Conservation (phyloP, 306 rosid genomes). For the Malus domestica region DNA sequence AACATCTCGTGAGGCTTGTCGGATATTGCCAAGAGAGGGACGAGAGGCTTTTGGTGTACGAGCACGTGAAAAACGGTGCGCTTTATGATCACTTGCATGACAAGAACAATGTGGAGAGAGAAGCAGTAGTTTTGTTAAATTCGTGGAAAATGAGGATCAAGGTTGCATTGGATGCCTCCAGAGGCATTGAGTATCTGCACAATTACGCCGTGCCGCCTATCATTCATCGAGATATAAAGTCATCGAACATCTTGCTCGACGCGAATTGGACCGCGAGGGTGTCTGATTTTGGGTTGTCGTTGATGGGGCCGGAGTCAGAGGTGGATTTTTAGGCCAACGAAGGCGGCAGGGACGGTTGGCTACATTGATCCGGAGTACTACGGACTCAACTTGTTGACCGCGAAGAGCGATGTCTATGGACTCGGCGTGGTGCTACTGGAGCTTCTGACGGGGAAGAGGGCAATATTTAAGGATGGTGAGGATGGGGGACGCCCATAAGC, state of each 20-base stretch:
- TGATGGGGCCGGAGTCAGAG: constrained; percentile 62
- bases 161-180: constrained; percentile 72
- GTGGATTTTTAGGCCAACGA: constrained; percentile 39
- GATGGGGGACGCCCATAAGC: constrained; percentile 51
- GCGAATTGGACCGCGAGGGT: constrained; percentile 70
- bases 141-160: constrained; percentile 86
- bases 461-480: constrained; percentile 55
- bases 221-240: constrained; percentile 85
- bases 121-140: constrained; percentile 45
- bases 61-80: constrained; percentile 88
- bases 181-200: constrained; percentile 93
- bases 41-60: constrained; percentile 80
- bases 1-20: constrained; percentile 78
- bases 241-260: constrained; percentile 78
- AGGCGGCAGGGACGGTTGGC: constrained; percentile 82
- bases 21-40: constrained; percentile 84
- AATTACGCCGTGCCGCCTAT: constrained; percentile 91
- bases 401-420: constrained; percentile 91
- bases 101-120: constrained; percentile 59
- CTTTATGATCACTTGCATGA: constrained; percentile 65
- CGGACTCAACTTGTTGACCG: constrained; percentile 72
- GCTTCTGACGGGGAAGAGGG: constrained; percentile 86
- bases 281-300: constrained; percentile 81
- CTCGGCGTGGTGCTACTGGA: constrained; percentile 81
- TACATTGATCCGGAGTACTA: constrained; percentile 97